Evolutionary conservation across 805 yeast species (phyloP).

Genomic region (Naumovozyma dairenensis): DNA sequence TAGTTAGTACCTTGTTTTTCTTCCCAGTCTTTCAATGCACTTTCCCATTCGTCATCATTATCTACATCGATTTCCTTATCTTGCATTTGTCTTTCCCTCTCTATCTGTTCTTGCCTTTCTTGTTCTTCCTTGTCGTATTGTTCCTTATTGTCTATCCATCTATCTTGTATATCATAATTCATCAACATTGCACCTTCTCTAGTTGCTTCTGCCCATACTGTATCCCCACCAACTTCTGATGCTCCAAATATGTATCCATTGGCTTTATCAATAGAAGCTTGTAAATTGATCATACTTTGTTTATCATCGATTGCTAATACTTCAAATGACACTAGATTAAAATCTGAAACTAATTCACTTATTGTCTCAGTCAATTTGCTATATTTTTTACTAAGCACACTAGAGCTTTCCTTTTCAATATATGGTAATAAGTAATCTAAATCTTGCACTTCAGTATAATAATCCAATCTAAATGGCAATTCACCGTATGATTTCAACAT

Average conservation of each 20-base stretch:
- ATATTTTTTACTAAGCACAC: constrained; percentile 49
- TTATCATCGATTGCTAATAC: constrained; percentile 89
- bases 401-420: constrained; percentile 58
- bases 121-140: constrained; percentile 59
- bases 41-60: constrained; percentile 66
- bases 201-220: constrained; percentile 94
- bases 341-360: constrained; percentile 78
- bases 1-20: constrained; percentile 29
- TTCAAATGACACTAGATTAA: constrained; percentile 77
- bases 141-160: constrained; percentile 87
- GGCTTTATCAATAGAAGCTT: constrained; percentile 76
- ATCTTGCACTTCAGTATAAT: constrained; percentile 88
- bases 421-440: constrained; percentile 56
- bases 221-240: constrained; percentile 93
- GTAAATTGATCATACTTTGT: constrained; percentile 75
- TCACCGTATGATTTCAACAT: constrained; percentile 65
- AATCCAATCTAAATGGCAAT: constrained; percentile 73
- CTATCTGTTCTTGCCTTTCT: constrained; percentile 34
- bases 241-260: constrained; percentile 90
- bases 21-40: constrained; percentile 52
- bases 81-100: constrained; percentile 33
- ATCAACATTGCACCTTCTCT: constrained; percentile 59
- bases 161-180: constrained; percentile 70
- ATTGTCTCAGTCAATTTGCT: constrained; percentile 64
- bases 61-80: constrained; percentile 43